Conservation (phyloP, 768 basidiomycete genomes). For the Rhizopogon roseolus region DNA sequence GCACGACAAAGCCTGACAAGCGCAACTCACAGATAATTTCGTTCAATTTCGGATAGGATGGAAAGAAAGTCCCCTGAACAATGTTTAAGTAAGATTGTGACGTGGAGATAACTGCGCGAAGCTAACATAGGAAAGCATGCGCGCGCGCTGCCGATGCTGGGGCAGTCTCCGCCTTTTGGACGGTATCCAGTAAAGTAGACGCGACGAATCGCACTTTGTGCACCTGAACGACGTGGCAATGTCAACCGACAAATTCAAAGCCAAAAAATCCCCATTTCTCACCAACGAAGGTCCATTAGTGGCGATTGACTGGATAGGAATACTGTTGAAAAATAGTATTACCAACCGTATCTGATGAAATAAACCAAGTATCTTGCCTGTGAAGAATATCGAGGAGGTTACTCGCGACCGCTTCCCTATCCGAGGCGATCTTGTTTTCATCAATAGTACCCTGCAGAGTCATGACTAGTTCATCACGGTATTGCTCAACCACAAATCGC, state of each 20-base stretch:
- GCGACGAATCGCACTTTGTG: conserved; percentile 94
- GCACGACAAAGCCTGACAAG: neutral
- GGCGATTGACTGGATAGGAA: conserved; percentile 91
- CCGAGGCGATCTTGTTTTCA: conserved; percentile 62
- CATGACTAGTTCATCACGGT: conserved; percentile 77
- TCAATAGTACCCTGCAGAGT: conserved; percentile 63
- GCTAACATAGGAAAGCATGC: conserved; percentile 80
- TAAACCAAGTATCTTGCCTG: conserved; percentile 37
- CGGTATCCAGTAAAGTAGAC: conserved; percentile 81
- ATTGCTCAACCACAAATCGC: conserved; percentile 89
- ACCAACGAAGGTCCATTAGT: conserved; percentile 81
- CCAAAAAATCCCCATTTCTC: conserved; percentile 10
- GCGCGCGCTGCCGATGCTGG: conserved; percentile 80
- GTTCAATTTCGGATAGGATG: conserved; percentile 87
- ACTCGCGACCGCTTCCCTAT: conserved; percentile 80
- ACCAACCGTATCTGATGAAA: neutral
- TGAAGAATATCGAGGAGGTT: conserved; percentile 85
- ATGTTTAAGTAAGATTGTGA: neutral
- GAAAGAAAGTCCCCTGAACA: conserved; percentile 83
- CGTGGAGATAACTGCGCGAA: conserved; percentile 2
- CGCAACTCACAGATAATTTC: conserved; percentile 72
- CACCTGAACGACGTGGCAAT: conserved; percentile 41
- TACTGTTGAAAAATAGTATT: conserved; percentile 39
- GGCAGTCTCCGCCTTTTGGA: conserved; percentile 75
- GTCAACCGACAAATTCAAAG: neutral